A percentile compares a stretch with the other conserved stretches of the same genome.
Conservation (phyloP, 305 asterid species). For the Fraxinus latifolia region DNA sequence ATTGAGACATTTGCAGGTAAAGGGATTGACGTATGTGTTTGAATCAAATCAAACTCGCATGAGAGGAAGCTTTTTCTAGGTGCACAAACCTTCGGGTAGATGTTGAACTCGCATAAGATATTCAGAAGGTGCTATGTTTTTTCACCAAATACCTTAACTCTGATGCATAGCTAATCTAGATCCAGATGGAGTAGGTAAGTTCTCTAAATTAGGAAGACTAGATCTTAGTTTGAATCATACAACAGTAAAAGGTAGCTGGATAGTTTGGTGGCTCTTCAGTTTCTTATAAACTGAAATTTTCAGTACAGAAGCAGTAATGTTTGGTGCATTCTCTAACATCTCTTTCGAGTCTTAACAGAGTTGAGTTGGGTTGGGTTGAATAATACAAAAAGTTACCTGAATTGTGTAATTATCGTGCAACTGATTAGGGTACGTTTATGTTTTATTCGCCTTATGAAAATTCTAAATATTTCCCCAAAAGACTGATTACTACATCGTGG, state of each 20-base stretch:
- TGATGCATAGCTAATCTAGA: background rate
- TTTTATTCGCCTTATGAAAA: background rate
- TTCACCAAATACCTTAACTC: background rate
- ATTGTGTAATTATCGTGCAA: background rate
- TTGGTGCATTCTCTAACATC: background rate
- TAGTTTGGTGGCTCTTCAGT: background rate
- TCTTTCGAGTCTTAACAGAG: background rate
- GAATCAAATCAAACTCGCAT: conserved; percentile 23
- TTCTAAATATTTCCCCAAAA: background rate
- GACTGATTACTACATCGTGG: background rate
- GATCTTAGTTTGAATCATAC: conserved; percentile 2
- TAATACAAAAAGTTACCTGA: background rate
- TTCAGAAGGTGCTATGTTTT: conserved; percentile 26
- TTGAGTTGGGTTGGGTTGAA: background rate
- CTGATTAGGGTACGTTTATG: background rate
- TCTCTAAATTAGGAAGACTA: background rate
- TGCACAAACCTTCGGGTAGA: conserved; percentile 17
- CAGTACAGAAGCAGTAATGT: background rate
- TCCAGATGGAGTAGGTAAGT: background rate
- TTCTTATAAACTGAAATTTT: background rate
- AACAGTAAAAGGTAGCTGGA: background rate
- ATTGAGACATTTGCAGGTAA: conserved; percentile 29
- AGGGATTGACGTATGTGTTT: conserved; percentile 35
- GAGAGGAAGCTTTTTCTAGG: conserved; percentile 16
- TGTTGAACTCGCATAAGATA: conserved; percentile 16